Conservation (phyloP, 106 monocot genomes). For the Xerophyta viscosa region DNA sequence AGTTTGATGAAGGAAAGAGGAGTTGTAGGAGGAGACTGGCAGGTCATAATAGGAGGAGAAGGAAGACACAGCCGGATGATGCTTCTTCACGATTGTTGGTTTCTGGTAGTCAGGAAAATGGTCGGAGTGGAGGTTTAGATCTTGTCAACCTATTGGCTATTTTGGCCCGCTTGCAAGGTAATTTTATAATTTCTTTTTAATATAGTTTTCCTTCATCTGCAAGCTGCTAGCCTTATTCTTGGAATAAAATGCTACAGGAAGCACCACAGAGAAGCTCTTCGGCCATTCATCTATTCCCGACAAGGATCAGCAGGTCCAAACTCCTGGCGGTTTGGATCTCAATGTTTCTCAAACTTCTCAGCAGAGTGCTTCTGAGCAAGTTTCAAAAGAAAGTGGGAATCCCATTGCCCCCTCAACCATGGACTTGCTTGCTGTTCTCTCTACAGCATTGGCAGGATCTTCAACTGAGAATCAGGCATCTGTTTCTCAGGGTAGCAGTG, state of each 20-base stretch:
- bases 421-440: conserved; percentile 72
- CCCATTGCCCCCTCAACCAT: conserved; percentile 41
- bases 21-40: conserved; percentile 91
- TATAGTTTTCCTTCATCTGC: too few relatives aligned
- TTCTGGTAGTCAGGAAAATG: conserved; percentile 48
- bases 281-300: conserved; percentile 41
- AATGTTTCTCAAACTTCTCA: conserved; percentile 60
- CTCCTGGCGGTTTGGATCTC: conserved; percentile 65
- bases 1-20: conserved; percentile 98
- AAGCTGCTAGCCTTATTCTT: neutral
- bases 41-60: conserved; percentile 80
- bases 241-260: conserved; percentile 26
- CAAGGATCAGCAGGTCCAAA: conserved; percentile 50
- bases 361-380: conserved; percentile 25
- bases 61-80: conserved; percentile 88
- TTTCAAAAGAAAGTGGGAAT: conserved; percentile 17
- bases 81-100: conserved; percentile 34
- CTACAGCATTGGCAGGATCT: conserved; percentile 47
- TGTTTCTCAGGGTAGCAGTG: conserved; percentile 65
- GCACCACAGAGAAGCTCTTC: conserved; percentile 28
- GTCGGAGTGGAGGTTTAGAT: conserved; percentile 43
- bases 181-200: too few relatives aligned
- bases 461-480: conserved; percentile 17
- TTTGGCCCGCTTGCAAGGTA: conserved; percentile 76
- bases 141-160: conserved; percentile 51